Percentiles rank a stretch among this genome's conserved stretches.
Conservation (phyloP, 768 basidiomycete genomes). For the Boletus rubroflammeus region DNA sequence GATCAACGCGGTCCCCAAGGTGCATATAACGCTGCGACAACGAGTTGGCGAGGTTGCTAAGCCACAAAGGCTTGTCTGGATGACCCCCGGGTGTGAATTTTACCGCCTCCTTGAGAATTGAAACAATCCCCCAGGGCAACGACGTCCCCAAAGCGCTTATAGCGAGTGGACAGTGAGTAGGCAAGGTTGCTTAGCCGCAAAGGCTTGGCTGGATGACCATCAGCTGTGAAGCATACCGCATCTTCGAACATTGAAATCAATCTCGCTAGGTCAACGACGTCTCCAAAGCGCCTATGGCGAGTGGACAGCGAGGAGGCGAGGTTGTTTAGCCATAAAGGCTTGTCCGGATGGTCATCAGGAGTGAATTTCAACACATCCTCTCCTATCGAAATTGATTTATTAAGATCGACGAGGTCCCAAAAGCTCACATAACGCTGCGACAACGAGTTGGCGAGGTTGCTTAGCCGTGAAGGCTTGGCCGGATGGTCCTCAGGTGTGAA, state of each 20-base stretch:
- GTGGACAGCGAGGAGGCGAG: neutral
- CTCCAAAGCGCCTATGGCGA: neutral
- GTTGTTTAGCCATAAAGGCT: neutral
- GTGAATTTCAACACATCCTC: too few species aligned
- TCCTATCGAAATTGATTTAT: neutral
- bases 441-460: neutral
- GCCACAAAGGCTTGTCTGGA: too few species aligned
- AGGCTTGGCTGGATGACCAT: too few species aligned
- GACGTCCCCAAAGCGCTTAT: too few species aligned
- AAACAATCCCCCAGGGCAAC: too few species aligned
- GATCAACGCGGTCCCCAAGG: neutral
- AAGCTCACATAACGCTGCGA: neutral
- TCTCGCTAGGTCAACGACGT: neutral
- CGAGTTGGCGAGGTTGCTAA: too few species aligned
- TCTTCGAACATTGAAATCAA: neutral
- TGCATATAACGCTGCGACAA: too few species aligned
- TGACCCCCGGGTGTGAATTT: too few species aligned
- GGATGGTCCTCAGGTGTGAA: neutral
- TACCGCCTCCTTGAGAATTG: too few species aligned
- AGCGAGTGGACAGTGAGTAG: too few species aligned
- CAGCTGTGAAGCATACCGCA: neutral
- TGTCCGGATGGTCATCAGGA: neutral
- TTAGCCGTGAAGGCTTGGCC: too few species aligned
- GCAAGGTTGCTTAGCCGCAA: too few species aligned
- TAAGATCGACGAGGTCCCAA: neutral